Conservation (phyloP, 176 grass and related monocot species). For the Carex littledalei region DNA sequence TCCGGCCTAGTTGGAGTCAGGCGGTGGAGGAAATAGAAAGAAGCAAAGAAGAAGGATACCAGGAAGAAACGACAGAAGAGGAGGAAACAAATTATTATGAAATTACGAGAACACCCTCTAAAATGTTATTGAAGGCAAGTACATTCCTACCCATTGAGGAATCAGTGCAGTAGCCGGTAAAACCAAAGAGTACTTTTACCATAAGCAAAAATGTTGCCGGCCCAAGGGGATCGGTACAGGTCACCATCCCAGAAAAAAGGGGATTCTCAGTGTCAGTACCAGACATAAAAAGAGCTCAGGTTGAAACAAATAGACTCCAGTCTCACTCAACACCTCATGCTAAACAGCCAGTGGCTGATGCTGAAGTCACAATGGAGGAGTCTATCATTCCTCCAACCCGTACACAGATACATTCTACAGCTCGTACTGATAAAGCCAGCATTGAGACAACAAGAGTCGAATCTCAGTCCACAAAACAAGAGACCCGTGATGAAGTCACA, state of each 20-base stretch:
- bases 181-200: neutral
- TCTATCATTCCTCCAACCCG: neutral
- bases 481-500: neutral
- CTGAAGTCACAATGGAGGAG: neutral
- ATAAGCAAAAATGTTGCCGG: neutral
- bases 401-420: neutral
- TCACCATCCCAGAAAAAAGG: neutral
- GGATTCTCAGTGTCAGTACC: neutral
- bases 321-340: neutral
- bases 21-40: slow-evolving; percentile 30
- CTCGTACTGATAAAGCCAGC: neutral
- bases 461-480: neutral
- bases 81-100: neutral
- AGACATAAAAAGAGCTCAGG: neutral
- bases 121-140: slow-evolving; percentile 13
- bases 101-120: neutral
- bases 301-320: neutral
- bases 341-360: neutral
- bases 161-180: neutral
- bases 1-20: slow-evolving; percentile 45
- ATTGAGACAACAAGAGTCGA: neutral
- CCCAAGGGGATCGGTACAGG: neutral
- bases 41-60: slow-evolving; percentile 23
- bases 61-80: slow-evolving; percentile 32
- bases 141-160: neutral